phyloP scores from a whole-genome alignment of 768 basidiomycete species.

The Chlorophyllum brunneum region DNA sequence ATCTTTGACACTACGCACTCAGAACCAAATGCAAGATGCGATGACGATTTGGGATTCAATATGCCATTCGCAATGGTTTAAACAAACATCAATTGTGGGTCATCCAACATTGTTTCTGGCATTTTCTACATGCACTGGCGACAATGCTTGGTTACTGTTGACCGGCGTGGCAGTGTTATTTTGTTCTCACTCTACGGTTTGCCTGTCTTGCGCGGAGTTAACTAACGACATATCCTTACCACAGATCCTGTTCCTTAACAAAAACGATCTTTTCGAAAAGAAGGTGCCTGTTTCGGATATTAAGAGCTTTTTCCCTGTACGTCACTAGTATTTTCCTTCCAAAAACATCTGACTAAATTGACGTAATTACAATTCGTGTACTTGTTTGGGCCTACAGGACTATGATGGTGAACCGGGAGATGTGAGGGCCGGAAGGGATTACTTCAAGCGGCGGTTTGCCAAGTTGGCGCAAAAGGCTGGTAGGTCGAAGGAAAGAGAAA shows the following conservation, averaged over 20 bases:
- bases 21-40: constrained; percentile 99
- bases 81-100: constrained; percentile 85
- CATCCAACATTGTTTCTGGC: background rate
- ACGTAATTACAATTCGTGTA: too few species aligned
- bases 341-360: background rate
- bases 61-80: constrained; percentile 97
- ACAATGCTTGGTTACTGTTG: background rate
- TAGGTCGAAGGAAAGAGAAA: constrained; percentile 81
- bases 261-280: constrained; percentile 87
- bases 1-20: background rate
- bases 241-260: constrained; percentile 93
- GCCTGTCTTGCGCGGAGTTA: background rate
- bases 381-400: too few species aligned
- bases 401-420: constrained; percentile 78
- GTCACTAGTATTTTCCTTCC: constrained; percentile 18
- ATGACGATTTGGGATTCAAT: constrained; percentile 99
- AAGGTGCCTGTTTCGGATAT: constrained; percentile 84
- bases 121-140: constrained; percentile 10
- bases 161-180: background rate
- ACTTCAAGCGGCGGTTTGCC: constrained; percentile 85
- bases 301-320: constrained; percentile 83
- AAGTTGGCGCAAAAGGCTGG: constrained; percentile 82
- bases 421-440: constrained; percentile 75
- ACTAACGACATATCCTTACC: background rate
- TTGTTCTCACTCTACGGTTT: background rate